Percentiles rank a stretch among this genome's conserved stretches.
Conservation (phyloP, 805 yeast species). For the Clavispora fructus region DNA sequence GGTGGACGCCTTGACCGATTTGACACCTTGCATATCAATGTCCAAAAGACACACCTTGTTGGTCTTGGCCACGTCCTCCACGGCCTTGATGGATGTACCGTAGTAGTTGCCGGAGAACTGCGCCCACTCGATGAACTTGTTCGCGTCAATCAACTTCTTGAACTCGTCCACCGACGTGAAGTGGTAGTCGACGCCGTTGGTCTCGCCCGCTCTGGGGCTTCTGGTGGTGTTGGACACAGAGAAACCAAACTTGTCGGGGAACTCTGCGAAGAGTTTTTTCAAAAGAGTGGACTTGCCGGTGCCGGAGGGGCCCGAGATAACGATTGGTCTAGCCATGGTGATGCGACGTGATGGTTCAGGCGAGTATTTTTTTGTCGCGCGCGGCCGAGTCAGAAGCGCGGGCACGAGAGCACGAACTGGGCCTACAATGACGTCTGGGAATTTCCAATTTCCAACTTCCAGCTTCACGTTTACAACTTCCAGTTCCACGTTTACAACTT, state of each 20-base stretch:
- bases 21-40: slow-evolving; percentile 99
- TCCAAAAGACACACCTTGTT: slow-evolving; percentile 86
- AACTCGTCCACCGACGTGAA: slow-evolving; percentile 78
- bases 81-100: slow-evolving; percentile 88
- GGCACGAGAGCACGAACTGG: too few species aligned
- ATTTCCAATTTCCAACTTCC: too few species aligned
- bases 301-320: slow-evolving; percentile 95
- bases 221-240: slow-evolving; percentile 93
- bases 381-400: too few species aligned
- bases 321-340: slow-evolving; percentile 66
- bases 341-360: not conserved
- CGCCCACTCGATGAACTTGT: slow-evolving; percentile 94
- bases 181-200: slow-evolving; percentile 83
- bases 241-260: slow-evolving; percentile 86
- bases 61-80: slow-evolving; percentile 58
- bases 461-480: too few species aligned
- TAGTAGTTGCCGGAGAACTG: slow-evolving; percentile 96
- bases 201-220: slow-evolving; percentile 86
- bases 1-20: slow-evolving; percentile 76
- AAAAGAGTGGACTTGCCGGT: slow-evolving; percentile 93
- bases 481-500: too few species aligned
- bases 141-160: slow-evolving; percentile 64
- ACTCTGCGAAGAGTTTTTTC: slow-evolving; percentile 85
- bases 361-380: not conserved
- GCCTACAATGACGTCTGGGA: too few species aligned